These are phyloP conservation scores for Colletotrichum tofieldiae DNA, from an alignment of 2,329 filamentous ascomycete genomes.

Conservation along the genomic window DNA sequence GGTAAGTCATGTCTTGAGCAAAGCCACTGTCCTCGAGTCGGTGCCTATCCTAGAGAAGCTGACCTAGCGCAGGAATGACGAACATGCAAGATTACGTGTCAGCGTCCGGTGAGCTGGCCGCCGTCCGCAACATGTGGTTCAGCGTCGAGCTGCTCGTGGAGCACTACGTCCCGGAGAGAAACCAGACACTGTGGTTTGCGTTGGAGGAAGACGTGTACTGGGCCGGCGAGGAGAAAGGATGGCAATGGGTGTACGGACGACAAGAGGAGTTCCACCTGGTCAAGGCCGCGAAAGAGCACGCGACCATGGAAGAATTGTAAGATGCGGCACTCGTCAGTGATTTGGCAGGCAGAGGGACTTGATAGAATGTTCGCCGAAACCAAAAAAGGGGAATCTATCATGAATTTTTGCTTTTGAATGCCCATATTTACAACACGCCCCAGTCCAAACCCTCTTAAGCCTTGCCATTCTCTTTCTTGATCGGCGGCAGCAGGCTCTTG, in stretches of 20 bases:
- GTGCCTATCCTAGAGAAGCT: neutral
- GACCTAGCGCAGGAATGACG: slow-evolving; percentile 59
- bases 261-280: slow-evolving; percentile 63
- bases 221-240: slow-evolving; percentile 54
- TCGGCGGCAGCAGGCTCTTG: slow-evolving; percentile 40
- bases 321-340: neutral
- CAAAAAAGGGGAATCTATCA: slow-evolving; percentile 32
- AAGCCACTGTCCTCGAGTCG: neutral
- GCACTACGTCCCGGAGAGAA: slow-evolving; percentile 62
- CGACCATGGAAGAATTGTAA: slow-evolving; percentile 30
- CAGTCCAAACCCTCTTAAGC: slow-evolving; percentile 1
- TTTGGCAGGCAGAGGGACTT: neutral
- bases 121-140: slow-evolving; percentile 64
- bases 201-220: slow-evolving; percentile 67
- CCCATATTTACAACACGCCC: slow-evolving; percentile 35
- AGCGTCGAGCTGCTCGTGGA: slow-evolving; percentile 66
- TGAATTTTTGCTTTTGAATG: slow-evolving; percentile 34
- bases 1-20: slow-evolving; percentile 50
- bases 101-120: slow-evolving; percentile 61
- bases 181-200: slow-evolving; percentile 62
- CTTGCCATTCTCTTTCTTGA: slow-evolving; percentile 37
- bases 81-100: slow-evolving; percentile 65
- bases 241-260: slow-evolving; percentile 66
- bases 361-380: slow-evolving; percentile 3
- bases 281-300: slow-evolving; percentile 28